Evolutionary conservation across 192 early-diverging fungal species (phyloP).

Genomic region (Backusella parvicylindrica): DNA sequence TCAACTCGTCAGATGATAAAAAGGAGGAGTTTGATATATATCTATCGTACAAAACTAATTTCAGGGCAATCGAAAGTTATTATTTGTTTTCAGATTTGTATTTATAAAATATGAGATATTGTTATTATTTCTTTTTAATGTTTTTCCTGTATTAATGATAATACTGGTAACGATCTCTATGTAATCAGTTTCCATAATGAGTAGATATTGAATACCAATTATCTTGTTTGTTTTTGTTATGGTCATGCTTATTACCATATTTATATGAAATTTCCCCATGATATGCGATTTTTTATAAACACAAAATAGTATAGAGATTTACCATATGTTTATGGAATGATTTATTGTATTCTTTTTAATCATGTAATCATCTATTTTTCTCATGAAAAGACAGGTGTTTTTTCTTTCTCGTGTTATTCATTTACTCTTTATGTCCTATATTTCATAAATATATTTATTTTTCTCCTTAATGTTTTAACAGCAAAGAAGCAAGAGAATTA

Average conservation of each 20-base stretch:
- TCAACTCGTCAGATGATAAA: slow-evolving; percentile 2
- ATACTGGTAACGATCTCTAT: neutral
- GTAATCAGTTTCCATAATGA: neutral
- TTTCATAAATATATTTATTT: neutral
- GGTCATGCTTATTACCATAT: neutral
- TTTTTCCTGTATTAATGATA: neutral
- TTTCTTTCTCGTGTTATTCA: neutral
- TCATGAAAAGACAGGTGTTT: neutral
- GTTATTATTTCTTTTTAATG: neutral
- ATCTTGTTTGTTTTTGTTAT: neutral
- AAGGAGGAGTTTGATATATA: neutral
- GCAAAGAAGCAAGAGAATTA: neutral
- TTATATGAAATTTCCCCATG: neutral
- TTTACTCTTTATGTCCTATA: neutral
- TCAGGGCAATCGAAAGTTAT: neutral
- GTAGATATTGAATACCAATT: slow-evolving; percentile 3
- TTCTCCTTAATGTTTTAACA: neutral
- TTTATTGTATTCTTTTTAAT: neutral
- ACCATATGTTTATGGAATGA: neutral
- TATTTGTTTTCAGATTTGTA: neutral
- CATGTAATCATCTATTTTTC: neutral
- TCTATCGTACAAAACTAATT: neutral
- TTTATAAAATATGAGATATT: neutral
- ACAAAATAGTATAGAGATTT: neutral
- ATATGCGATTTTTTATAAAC: slow-evolving; percentile 1